phyloP scores from a whole-genome alignment of 805 yeast genomes.

The Wickerhamomyces xylosicus region DNA sequence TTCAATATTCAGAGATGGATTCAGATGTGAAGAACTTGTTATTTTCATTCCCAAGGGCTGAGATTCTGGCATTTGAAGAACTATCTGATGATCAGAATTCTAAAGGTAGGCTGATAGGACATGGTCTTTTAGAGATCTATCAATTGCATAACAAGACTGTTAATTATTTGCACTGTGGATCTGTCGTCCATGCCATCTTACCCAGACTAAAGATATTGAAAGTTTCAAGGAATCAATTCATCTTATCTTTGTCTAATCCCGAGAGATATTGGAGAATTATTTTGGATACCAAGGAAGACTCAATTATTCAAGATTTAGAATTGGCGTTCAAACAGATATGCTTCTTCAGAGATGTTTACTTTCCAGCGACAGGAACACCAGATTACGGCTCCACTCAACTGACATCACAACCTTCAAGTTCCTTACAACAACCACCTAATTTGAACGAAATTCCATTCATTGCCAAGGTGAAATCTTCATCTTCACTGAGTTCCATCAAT shows the following conservation, averaged over 20 bases:
- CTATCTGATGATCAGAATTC: conserved; percentile 4
- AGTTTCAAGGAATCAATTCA: conserved; percentile 35
- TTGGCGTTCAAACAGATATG: conserved; percentile 22
- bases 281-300: conserved; percentile 16
- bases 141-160: conserved; percentile 48
- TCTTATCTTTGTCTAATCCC: conserved; percentile 63
- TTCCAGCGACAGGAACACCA: conserved; percentile 6
- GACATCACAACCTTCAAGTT: not conserved
- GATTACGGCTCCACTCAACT: conserved; percentile 1
- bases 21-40: conserved; percentile 11
- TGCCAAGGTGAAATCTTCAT: conserved; percentile 3
- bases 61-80: conserved; percentile 17
- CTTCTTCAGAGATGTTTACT: conserved; percentile 30
- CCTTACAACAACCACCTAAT: not conserved
- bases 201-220: conserved; percentile 53
- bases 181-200: conserved; percentile 64
- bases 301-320: conserved; percentile 18
- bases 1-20: conserved; percentile 1
- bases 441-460: not conserved
- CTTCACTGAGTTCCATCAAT: conserved; percentile 21
- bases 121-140: conserved; percentile 50
- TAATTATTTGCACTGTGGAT: conserved; percentile 52
- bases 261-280: conserved; percentile 62
- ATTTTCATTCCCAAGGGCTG: conserved; percentile 14
- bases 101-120: conserved; percentile 42